Evolutionary conservation across 1,284 basidiomycete genomes (phyloP).

Genomic region (Trichosporon sp.): DNA sequence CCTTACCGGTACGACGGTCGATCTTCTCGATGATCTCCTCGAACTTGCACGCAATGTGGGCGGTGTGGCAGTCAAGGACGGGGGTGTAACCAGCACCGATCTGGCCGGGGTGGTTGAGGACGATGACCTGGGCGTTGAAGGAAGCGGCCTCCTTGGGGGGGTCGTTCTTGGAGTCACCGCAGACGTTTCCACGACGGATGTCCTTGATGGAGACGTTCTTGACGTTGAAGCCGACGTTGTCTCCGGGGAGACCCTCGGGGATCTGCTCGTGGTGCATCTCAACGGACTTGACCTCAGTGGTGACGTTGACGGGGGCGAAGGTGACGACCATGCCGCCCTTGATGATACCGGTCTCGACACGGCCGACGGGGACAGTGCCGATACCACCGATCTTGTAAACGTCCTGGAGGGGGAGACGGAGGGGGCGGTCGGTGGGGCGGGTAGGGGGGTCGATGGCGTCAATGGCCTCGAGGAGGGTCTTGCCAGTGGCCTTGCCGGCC

Average conservation of each 20-base stretch:
- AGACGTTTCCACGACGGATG: conserved; percentile 99
- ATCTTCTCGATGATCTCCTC: conserved; percentile 97
- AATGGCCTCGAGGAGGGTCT: conserved; percentile 99
- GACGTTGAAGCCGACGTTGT: conserved; percentile 75
- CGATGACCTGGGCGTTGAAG: conserved; percentile 99
- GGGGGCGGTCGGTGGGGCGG: conserved; percentile 98
- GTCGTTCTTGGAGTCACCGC: conserved; percentile 99
- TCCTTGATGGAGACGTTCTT: conserved; percentile 99
- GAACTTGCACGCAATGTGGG: conserved; percentile 99
- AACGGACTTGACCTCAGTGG: conserved; percentile 83
- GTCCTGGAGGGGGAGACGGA: conserved; percentile 99
- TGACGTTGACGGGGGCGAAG: conserved; percentile 93
- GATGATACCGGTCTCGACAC: conserved; percentile 99
- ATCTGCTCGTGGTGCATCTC: conserved; percentile 99
- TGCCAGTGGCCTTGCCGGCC: conserved; percentile 88
- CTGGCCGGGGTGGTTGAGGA: conserved; percentile 99
- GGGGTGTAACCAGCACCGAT: conserved; percentile 84
- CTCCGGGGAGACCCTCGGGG: conserved; percentile 90
- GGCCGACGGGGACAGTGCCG: conserved; percentile 99
- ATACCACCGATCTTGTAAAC: conserved; percentile 99
- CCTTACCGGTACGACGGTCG: conserved; percentile 85
- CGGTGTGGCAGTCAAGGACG: conserved; percentile 98
- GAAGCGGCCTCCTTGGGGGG: conserved; percentile 98
- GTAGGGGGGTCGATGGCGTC: conserved; percentile 97
- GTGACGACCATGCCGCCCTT: conserved; percentile 99